These are phyloP conservation scores for Epichloe hybrida DNA, from an alignment of 2,329 filamentous ascomycete species.

Conservation along the genomic window DNA sequence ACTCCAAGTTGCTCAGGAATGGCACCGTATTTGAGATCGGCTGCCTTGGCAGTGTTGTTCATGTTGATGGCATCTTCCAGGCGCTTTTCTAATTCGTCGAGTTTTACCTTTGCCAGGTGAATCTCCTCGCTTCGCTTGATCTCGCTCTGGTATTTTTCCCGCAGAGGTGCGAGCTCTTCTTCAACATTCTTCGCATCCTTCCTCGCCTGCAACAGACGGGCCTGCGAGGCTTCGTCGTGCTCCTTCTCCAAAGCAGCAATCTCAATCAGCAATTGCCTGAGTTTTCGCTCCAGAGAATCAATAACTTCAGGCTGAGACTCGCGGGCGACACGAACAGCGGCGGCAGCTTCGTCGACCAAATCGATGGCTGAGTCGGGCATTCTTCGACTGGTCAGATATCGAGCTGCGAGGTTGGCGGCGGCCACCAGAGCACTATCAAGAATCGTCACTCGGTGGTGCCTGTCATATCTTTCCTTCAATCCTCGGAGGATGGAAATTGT, in stretches of 20 bases:
- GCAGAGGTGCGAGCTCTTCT: conserved; percentile 80
- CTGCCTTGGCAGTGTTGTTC: conserved; percentile 73
- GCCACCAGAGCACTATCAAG: conserved; percentile 86
- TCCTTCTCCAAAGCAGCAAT: conserved; percentile 91
- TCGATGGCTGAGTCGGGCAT: conserved; percentile 96
- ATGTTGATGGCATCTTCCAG: conserved; percentile 84
- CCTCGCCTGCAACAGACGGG: conserved; percentile 68
- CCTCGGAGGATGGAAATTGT: conserved; percentile 97
- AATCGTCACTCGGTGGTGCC: conserved; percentile 95
- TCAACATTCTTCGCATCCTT: conserved; percentile 89
- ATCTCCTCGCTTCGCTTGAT: conserved; percentile 84
- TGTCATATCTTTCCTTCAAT: conserved; percentile 94
- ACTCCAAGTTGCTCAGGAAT: conserved; percentile 79
- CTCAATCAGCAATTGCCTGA: conserved; percentile 89
- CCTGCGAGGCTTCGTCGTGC: conserved; percentile 83
- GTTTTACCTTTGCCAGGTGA: conserved; percentile 87
- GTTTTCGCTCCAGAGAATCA: conserved; percentile 81
- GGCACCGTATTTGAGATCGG: conserved; percentile 92
- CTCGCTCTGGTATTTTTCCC: conserved; percentile 91
- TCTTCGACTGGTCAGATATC: conserved; percentile 81
- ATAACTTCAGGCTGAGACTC: conserved; percentile 95
- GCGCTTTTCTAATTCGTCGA: conserved; percentile 83
- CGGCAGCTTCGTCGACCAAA: conserved; percentile 88
- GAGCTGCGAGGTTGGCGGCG: conserved; percentile 78
- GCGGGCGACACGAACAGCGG: conserved; percentile 86